These are phyloP conservation scores for Boletus subcaerulescens DNA, from an alignment of 768 basidiomycete species.

Conservation along the genomic window DNA sequence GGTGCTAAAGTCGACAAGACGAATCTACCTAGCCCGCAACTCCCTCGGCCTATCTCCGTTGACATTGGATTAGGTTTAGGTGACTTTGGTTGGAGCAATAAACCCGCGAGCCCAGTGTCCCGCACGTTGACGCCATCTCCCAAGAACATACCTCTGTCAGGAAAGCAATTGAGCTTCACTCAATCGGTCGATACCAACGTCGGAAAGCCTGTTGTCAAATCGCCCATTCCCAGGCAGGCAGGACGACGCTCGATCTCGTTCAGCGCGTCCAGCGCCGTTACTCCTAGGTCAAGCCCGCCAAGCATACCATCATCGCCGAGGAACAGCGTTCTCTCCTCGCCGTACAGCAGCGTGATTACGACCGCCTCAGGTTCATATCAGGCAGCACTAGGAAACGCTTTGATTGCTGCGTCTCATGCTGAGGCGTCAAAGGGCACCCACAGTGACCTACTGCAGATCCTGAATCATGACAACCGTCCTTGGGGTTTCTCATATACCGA, in stretches of 20 bases:
- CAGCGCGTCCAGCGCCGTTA: slow-evolving; percentile 31
- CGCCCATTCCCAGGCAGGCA: slow-evolving; percentile 40
- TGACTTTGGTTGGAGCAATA: slow-evolving; percentile 50
- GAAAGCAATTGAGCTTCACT: slow-evolving; percentile 12
- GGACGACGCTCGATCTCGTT: slow-evolving; percentile 79
- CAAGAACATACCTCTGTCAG: slow-evolving; percentile 11
- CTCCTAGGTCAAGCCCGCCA: slow-evolving; percentile 39
- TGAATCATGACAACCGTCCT: slow-evolving; percentile 83
- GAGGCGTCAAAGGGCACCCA: slow-evolving; percentile 92
- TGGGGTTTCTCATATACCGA: slow-evolving; percentile 90
- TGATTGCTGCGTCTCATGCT: slow-evolving; percentile 92
- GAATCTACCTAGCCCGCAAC: slow-evolving; percentile 46
- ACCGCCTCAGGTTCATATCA: slow-evolving; percentile 40
- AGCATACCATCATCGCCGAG: slow-evolving; percentile 53
- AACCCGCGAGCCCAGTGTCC: slow-evolving; percentile 13
- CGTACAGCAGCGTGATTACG: slow-evolving; percentile 21
- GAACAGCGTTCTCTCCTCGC: slow-evolving; percentile 39
- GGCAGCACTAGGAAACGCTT: slow-evolving; percentile 78
- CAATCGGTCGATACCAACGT: slow-evolving; percentile 28
- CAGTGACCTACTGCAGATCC: slow-evolving; percentile 85
- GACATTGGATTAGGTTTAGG: slow-evolving; percentile 57
- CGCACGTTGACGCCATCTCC: slow-evolving; percentile 21
- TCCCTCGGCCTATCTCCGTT: slow-evolving; percentile 52
- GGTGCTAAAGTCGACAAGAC: slow-evolving; percentile 33
- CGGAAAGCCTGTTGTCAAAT: slow-evolving; percentile 36